Conservation (phyloP, 2,329 filamentous ascomycete genomes). For the Rhexocercosporidium sp. region DNA sequence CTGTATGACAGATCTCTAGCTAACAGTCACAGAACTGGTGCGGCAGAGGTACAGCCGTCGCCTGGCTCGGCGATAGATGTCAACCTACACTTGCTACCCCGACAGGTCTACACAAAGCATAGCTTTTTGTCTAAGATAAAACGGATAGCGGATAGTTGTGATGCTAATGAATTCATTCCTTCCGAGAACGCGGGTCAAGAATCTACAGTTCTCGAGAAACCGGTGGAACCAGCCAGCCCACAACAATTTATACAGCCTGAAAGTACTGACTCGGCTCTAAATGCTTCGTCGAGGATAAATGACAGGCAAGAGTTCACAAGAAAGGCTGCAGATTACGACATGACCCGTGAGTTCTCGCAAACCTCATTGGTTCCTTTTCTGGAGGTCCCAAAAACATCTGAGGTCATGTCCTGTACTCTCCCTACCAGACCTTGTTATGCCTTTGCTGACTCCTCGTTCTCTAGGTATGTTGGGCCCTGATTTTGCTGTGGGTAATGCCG, state of each 20-base stretch:
- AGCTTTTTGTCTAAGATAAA: background rate
- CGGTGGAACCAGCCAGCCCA: background rate
- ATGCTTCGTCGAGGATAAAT: too few species aligned
- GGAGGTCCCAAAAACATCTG: background rate
- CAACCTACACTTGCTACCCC: background rate
- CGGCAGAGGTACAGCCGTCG: background rate
- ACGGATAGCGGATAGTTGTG: background rate
- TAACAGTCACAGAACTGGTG: background rate
- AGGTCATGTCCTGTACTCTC: background rate
- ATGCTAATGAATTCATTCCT: background rate
- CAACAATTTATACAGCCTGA: background rate
- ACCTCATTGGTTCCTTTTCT: background rate
- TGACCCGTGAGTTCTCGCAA: background rate
- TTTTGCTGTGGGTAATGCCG: conserved; percentile 5
- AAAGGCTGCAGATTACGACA: background rate
- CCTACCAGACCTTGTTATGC: too few species aligned
- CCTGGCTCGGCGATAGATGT: conserved; percentile 7
- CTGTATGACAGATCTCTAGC: background rate
- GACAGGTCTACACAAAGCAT: conserved; percentile 2
- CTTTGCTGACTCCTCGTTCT: background rate
- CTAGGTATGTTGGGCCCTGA: conserved; percentile 3
- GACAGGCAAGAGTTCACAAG: background rate
- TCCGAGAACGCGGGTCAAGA: background rate
- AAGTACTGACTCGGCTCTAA: background rate
- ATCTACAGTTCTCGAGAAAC: background rate